Percentiles rank a stretch among this genome's conserved stretches.
Evolutionary conservation across 2,329 filamentous ascomycete genomes (phyloP).

Genomic region (Aspergillus ibericus): DNA sequence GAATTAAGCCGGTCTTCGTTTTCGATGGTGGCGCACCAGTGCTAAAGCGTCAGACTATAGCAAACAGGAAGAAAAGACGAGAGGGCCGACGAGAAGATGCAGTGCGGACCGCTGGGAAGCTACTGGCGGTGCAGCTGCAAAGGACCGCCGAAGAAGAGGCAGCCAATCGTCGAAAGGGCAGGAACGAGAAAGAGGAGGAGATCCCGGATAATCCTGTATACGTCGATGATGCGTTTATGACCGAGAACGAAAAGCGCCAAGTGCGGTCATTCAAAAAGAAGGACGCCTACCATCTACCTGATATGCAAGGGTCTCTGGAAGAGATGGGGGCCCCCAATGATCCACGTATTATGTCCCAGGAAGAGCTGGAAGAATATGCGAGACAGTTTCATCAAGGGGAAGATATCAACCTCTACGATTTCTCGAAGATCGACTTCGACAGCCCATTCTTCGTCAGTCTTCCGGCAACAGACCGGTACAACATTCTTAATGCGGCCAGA

Average conservation of each 20-base stretch:
- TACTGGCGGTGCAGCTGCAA: constrained; percentile 94
- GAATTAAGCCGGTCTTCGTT: constrained; percentile 94
- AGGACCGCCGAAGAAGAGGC: constrained; percentile 82
- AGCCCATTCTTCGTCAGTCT: constrained; percentile 92
- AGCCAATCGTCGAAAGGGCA: constrained; percentile 58
- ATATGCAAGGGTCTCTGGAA: constrained; percentile 73
- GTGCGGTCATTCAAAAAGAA: constrained; percentile 82
- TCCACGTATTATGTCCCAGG: constrained; percentile 91
- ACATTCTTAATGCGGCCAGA: constrained; percentile 92
- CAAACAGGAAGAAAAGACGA: constrained; percentile 71
- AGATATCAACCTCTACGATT: constrained; percentile 87
- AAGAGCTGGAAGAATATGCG: constrained; percentile 92
- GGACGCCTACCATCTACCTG: constrained; percentile 92
- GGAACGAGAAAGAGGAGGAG: constrained; percentile 54
- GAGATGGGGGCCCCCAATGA: constrained; percentile 89
- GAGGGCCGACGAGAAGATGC: constrained; percentile 94
- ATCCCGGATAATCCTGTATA: constrained; percentile 80
- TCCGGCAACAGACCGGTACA: constrained; percentile 88
- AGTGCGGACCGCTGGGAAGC: constrained; percentile 81
- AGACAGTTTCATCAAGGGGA: constrained; percentile 88
- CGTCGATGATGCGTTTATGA: constrained; percentile 84
- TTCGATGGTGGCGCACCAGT: constrained; percentile 94
- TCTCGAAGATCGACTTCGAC: constrained; percentile 98
- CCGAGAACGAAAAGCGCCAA: constrained; percentile 69
- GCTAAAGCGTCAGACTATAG: constrained; percentile 88